Percentiles rank a stretch among this genome's conserved stretches.
Evolutionary conservation across 495 filamentous ascomycete genomes (phyloP).

Genomic region (Aspergillus conjunctus): DNA sequence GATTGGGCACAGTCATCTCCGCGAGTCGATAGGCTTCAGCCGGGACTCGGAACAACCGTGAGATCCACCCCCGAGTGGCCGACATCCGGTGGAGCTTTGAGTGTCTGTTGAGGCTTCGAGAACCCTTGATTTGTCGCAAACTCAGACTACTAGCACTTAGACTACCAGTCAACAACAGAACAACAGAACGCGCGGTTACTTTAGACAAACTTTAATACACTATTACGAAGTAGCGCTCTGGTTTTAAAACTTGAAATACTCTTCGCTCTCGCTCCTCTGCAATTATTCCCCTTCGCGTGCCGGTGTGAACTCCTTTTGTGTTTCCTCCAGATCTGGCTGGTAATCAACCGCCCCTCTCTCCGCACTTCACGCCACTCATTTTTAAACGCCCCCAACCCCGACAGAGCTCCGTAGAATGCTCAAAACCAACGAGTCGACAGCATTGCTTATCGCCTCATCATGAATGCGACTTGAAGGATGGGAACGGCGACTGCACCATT

Average conservation of each 20-base stretch:
- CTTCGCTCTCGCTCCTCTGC: neutral
- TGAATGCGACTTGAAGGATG: conserved; percentile 27
- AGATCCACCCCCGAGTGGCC: neutral
- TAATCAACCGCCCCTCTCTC: conserved; percentile 1
- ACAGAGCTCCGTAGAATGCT: neutral
- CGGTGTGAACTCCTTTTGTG: neutral
- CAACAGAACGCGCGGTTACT: conserved; percentile 4
- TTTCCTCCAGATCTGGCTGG: neutral
- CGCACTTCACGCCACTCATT: neutral
- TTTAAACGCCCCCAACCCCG: neutral
- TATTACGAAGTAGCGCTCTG: neutral
- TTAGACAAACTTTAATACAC: conserved; percentile 9
- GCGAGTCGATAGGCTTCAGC: neutral
- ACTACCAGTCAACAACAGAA: neutral
- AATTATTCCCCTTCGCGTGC: neutral
- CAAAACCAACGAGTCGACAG: conserved; percentile 6
- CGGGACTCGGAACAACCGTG: neutral
- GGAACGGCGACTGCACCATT: conserved; percentile 24
- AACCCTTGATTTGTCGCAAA: neutral
- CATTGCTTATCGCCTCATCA: conserved; percentile 9
- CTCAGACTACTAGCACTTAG: neutral
- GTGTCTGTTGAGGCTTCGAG: neutral
- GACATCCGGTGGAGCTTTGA: neutral
- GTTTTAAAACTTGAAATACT: neutral
- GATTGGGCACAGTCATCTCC: neutral